phyloP scores from a whole-genome alignment of 1,284 basidiomycete genomes.

The Phaffia rhodozyma region DNA sequence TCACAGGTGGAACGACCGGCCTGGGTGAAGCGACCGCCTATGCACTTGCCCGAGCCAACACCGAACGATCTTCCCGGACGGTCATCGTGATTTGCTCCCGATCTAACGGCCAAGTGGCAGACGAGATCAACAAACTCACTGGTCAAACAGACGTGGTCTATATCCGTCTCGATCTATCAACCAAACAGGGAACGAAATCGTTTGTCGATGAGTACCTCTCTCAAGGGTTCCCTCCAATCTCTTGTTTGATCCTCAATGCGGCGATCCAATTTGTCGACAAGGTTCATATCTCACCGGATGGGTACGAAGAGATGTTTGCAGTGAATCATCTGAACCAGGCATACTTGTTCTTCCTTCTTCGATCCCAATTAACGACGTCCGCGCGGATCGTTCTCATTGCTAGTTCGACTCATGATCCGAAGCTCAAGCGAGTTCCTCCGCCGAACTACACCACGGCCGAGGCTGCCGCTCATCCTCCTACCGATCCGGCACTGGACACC shows the following conservation, averaged over 20 bases:
- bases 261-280: slow-evolving; percentile 8
- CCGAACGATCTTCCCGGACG: too few relatives aligned
- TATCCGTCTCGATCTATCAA: too few relatives aligned
- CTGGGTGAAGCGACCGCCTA: too few relatives aligned
- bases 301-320: slow-evolving; percentile 21
- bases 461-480: slow-evolving; percentile 18
- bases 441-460: slow-evolving; percentile 20
- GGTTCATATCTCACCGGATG: slow-evolving; percentile 9
- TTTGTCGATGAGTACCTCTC: too few relatives aligned
- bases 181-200: too few relatives aligned
- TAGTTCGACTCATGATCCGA: slow-evolving; percentile 19
- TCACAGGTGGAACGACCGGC: too few relatives aligned
- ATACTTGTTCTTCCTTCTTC: slow-evolving; percentile 23
- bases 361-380: slow-evolving; percentile 3
- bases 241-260: slow-evolving; percentile 3
- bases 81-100: too few relatives aligned
- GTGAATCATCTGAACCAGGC: slow-evolving; percentile 23
- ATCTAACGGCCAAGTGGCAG: too few relatives aligned
- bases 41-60: too few relatives aligned
- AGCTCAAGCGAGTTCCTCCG: slow-evolving; percentile 3
- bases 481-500: neutral
- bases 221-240: too few relatives aligned
- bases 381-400: slow-evolving; percentile 19
- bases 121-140: too few relatives aligned
- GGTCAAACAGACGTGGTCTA: too few relatives aligned